Evolutionary conservation across 768 basidiomycete genomes (phyloP), one percentile per base, ranked within the genome.

Genomic region (Boletus reticuloceps): DNA sequence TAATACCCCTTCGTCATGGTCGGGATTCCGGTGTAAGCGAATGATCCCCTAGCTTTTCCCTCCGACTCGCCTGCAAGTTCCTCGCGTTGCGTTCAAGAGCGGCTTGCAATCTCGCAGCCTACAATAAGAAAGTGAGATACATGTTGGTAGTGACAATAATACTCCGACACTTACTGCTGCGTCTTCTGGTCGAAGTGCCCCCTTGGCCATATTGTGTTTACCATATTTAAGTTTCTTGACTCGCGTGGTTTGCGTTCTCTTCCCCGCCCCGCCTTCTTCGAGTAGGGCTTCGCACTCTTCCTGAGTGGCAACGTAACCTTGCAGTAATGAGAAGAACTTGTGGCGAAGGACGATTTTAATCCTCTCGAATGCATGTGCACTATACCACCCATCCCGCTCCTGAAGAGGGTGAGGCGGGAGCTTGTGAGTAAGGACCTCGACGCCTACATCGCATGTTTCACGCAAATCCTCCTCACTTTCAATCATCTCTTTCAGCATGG

Each of bases 321-420:
- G 83, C 1, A 91, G 74, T 16, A 91, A 74, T 29, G 85, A 81
- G 72, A 90, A 88, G 73, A 89, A 91, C 69, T 97, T 97, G 68
- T 90, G 86, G 31, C 92, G 82, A 16, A 95, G 76, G 54, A 97
- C 80, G 5, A 81, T 81, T 69, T 92, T 94, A 71, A 98, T 94
- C 54, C 84, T 82, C 59, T 92, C 89, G 54, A 94, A 78, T 5
- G 86, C 82, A 58, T 85, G 82, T 1, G 81, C 75, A 5, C 83
- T 84, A 65, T 88, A 97, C 94, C 94, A 98, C 3, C 95, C 95
- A 63, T 93, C 89, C 46, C 86, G 84, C 74, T 90, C 86, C 88
- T 89, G 55, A 31, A 36, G 50, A 37, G 44, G 25, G 14, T 54
- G 29, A 62, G 40, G 45, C 50, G 19, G 47, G 34, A 39, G 10